Evolutionary conservation across 306 rosid species (phyloP).

Genomic region (Corylus americana): DNA sequence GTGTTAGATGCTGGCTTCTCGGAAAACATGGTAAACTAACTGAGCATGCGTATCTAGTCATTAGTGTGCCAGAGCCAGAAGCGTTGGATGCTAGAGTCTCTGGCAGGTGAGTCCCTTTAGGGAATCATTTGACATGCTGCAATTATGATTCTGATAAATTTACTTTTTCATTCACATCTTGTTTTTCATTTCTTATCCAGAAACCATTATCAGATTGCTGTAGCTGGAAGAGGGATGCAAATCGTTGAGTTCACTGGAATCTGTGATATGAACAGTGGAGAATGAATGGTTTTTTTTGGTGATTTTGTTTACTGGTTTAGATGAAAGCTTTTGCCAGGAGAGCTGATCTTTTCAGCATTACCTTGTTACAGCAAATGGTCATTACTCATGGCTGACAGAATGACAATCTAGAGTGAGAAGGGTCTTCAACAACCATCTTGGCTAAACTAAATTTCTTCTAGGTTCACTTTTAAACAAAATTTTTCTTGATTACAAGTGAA

Average conservation of each 20-base stretch:
- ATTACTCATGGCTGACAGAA: background rate
- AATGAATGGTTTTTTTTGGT: background rate
- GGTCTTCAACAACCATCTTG: constrained; percentile 10
- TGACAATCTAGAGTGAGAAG: constrained; percentile 1
- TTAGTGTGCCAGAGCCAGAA: constrained; percentile 97
- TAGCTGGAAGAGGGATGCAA: constrained; percentile 98
- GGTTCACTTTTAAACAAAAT: background rate
- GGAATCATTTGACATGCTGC: background rate
- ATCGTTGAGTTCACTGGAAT: constrained; percentile 64
- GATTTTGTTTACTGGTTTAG: background rate
- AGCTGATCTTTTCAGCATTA: background rate
- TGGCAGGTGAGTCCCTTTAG: constrained; percentile 52
- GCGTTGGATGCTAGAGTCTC: constrained; percentile 73
- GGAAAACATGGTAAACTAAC: constrained; percentile 45
- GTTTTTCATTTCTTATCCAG: constrained; percentile 40
- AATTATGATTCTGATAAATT: constrained; percentile 18
- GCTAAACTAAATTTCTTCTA: background rate
- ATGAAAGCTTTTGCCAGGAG: background rate
- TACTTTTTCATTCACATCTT: constrained; percentile 12
- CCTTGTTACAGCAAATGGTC: background rate
- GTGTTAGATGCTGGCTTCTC: constrained; percentile 85
- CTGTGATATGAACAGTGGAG: constrained; percentile 23
- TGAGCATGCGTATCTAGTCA: constrained; percentile 61
- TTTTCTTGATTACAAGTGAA: background rate
- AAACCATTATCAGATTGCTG: constrained; percentile 80